Base-by-base conservation (phyloP, 306 rosid genomes). In the Fagus crenata region DNA sequence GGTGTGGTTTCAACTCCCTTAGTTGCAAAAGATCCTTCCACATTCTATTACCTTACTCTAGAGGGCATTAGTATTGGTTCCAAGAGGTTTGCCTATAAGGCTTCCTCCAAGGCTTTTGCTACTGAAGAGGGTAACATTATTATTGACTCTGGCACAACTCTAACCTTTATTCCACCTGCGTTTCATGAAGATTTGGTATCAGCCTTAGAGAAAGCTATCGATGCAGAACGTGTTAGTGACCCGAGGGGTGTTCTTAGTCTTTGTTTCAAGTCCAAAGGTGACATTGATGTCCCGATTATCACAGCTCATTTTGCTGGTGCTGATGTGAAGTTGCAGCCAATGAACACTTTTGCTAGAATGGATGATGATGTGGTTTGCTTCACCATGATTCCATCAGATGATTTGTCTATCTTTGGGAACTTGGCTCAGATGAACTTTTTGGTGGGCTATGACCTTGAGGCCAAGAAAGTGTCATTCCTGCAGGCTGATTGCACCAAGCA, bases 91-190 rank as follows among this genome's bases (percentile, higher is more conserved):
- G 32, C 53, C 3, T 73, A 67, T 35, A 60, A 73, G 3, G 31
- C 49, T 12, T 53, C 63, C 4, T 15, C 63, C 1, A 75, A 69
- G 11, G 7, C 35, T 3, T 8, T 4, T 8, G 51, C 67, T 17
- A 64, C 14, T n/a, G 42, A 5, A 2, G 78, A 53, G 59, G 96
- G 89, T 0, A 88, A 88, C 40, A 69, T 90, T 7, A 22, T 92
- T 0, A 83, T 92, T 31, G 90, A 92, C 56, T 80, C 87, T 0
- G 93, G 96, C 9, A 89, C 96, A 13, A 77, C 90, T 0, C 8
- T 77, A 0, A 90, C 87, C 0, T 18, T 60, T 54, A 75, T 90
- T 0, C 91, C 93, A 0, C 13, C 5, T 0, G 73, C 73, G 0
- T 53, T 86, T 37, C 54, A 74, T 36, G 33, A 65, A 8, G 74